Evolutionary conservation across 257 asterid genomes (phyloP), one percentile per base, ranked within the genome.

Genomic region (Avicennia marina): DNA sequence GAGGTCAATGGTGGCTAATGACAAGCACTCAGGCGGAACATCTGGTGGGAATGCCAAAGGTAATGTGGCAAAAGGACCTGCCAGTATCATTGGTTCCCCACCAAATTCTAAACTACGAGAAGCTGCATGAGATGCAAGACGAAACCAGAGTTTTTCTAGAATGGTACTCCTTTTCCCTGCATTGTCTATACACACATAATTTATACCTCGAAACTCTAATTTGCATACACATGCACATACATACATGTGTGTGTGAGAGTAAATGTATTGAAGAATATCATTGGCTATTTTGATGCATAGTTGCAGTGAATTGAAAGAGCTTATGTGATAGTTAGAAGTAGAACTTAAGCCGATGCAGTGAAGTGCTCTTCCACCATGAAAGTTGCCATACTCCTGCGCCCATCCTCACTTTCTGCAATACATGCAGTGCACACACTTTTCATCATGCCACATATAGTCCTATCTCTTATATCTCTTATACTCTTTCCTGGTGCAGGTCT

Each of bases 1-100:
- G 76, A 83, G 75, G 72, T 88, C 98, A 1, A 53, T 65, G 20
- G 53, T 60, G 43, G 70, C 66, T 6, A 42, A 67, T n/a, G 95
- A 87, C 51, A 90, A 83, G 82, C 76, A 66, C 75, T 11, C 80
- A 5, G 72, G 75, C 9, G 89, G 85, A 44, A 79, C 74, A 38
- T 64, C 87, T 11, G 80, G 87, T 63, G 95, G 89, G 52, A 66
- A 64, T 80, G 62, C 85, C 6, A 89, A 78, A 74, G 66, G 86
- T 42, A 94, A 85, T 71, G 31, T 66, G 46, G 81, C 81, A 43
- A 88, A 83, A 62, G 96, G 75, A 29, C 76, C 94, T 43, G 64
- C 61, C 22, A 71, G 20, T 58, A 58, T 75, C 56, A 61, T 83
- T 32, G 88, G 85, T 60, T 80, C 97, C 49, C 86, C 95, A 43